These are phyloP conservation scores for Kwoniella sp. DNA, from an alignment of 768 basidiomycete species.

Conservation along the genomic window DNA sequence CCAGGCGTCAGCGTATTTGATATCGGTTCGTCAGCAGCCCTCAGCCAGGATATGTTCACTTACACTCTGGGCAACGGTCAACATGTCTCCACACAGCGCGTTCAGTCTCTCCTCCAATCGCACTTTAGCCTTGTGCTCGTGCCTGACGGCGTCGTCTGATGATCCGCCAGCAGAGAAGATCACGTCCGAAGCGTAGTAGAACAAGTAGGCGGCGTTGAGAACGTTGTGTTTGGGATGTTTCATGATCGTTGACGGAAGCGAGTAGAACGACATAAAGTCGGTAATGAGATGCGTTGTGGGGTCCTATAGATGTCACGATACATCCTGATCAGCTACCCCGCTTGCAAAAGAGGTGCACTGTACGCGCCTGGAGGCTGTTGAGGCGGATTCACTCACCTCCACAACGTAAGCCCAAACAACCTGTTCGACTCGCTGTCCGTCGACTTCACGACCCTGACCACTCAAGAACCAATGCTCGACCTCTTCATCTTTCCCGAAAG, in stretches of 20 bases:
- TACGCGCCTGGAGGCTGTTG: neutral
- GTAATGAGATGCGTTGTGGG: constrained; percentile 79
- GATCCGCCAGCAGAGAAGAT: constrained; percentile 61
- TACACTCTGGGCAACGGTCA: constrained; percentile 73
- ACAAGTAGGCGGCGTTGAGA: constrained; percentile 92
- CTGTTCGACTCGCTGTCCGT: constrained; percentile 69
- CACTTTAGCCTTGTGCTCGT: constrained; percentile 62
- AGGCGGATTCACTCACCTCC: constrained; percentile 64
- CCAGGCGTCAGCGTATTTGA: too few relatives aligned
- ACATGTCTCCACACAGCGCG: constrained; percentile 73
- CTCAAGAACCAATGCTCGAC: constrained; percentile 83
- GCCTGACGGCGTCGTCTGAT: constrained; percentile 59
- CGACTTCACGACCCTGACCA: constrained; percentile 67
- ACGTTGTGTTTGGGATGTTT: constrained; percentile 68
- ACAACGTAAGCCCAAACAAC: constrained; percentile 97
- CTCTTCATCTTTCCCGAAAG: constrained; percentile 71
- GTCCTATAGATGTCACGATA: constrained; percentile 62
- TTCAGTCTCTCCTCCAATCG: constrained; percentile 70
- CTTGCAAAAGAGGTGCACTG: neutral
- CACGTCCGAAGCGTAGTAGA: constrained; percentile 85
- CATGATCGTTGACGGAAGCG: constrained; percentile 91
- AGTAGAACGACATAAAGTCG: constrained; percentile 96
- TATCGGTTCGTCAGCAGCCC: too few relatives aligned
- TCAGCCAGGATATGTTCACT: constrained; percentile 18
- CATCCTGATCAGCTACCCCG: neutral